Evolutionary conservation across 164 flowering plant genomes (phyloP).

Genomic region (Vitis rupestris): DNA sequence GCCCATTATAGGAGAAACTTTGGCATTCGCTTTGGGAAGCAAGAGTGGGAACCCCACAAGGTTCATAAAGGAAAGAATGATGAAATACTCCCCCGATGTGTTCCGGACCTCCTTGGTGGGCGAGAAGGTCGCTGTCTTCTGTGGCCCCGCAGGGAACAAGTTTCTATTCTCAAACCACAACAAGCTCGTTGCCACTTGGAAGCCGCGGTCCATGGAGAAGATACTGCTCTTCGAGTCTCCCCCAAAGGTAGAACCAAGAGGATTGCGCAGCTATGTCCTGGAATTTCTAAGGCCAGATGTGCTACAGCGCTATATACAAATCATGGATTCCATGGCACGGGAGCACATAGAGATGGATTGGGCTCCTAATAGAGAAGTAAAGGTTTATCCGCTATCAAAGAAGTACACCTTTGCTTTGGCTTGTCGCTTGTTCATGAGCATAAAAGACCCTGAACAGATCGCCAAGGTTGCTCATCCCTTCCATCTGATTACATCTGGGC

Average conservation of each 20-base stretch:
- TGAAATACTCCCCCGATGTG: constrained; percentile 19
- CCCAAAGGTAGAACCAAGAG: constrained; percentile 26
- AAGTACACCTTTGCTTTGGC: constrained; percentile 42
- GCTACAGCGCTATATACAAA: constrained; percentile 30
- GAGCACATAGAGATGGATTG: constrained; percentile 18
- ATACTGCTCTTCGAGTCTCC: constrained; percentile 33
- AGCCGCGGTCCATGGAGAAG: constrained; percentile 40
- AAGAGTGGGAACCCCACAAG: constrained; percentile 37
- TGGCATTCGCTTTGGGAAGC: constrained; percentile 33
- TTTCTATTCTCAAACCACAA: constrained; percentile 55
- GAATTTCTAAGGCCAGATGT: constrained; percentile 44
- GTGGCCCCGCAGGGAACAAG: constrained; percentile 40
- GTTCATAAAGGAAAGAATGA: constrained; percentile 38
- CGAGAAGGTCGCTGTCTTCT: constrained; percentile 26
- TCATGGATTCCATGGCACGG: constrained; percentile 39
- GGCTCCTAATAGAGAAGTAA: not conserved
- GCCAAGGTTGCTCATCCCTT: constrained; percentile 30
- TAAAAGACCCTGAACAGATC: constrained; percentile 36
- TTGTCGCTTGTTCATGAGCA: constrained; percentile 31
- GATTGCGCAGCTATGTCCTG: constrained; percentile 30
- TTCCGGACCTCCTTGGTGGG: constrained; percentile 40
- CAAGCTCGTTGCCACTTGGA: constrained; percentile 46
- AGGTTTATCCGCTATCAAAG: constrained; percentile 23
- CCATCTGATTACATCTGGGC: constrained; percentile 24
- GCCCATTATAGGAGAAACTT: constrained; percentile 38